phyloP scores from a whole-genome alignment of 441 rosid species.

The Adansonia rubrostipa region DNA sequence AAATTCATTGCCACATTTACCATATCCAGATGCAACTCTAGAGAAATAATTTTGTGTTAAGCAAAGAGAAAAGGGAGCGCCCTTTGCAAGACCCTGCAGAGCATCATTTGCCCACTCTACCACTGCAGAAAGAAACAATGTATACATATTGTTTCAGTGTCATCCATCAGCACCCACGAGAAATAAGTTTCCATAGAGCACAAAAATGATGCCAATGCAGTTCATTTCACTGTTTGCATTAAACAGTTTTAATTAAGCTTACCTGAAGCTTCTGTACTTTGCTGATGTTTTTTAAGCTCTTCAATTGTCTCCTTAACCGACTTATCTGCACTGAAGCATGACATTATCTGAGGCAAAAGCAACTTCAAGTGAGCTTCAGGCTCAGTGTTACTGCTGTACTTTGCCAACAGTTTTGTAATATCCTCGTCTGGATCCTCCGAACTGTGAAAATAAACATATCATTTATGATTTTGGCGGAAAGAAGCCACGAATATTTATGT shows the following conservation, averaged over 20 bases:
- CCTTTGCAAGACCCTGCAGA: conserved; percentile 73
- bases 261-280: conserved; percentile 72
- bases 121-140: conserved; percentile 42
- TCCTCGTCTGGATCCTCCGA: conserved; percentile 72
- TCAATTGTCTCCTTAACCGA: conserved; percentile 70
- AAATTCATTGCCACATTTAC: conserved; percentile 53
- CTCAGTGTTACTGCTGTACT: conserved; percentile 64
- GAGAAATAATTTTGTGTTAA: conserved; percentile 68
- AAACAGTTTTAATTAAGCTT: conserved; percentile 22
- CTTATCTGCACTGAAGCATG: conserved; percentile 66
- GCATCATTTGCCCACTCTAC: conserved; percentile 81
- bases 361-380: conserved; percentile 68
- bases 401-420: conserved; percentile 55
- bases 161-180: background rate
- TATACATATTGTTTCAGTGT: background rate
- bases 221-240: no score
- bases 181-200: no score
- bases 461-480: background rate
- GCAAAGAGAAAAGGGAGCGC: conserved; percentile 85
- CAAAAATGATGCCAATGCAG: no score
- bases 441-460: conserved; percentile 43
- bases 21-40: conserved; percentile 64
- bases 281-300: conserved; percentile 66
- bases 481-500: background rate
- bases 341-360: conserved; percentile 72